A percentile compares a stretch with the other conserved stretches of the same genome.
Evolutionary conservation across 179 eudicot species (phyloP).

Genomic region (Drosera spatulata): DNA sequence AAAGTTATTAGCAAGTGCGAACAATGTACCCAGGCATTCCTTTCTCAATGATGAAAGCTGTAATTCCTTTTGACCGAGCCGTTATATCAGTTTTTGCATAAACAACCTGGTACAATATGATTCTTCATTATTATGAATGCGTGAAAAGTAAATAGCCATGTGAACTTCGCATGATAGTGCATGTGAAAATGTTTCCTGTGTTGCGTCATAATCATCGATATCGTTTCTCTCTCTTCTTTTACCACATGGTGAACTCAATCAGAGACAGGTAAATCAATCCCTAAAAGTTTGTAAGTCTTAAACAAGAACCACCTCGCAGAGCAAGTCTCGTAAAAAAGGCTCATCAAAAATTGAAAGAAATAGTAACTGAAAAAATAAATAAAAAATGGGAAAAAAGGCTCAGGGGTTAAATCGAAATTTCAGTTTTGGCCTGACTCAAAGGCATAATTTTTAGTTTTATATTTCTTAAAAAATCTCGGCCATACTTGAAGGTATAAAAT

Average conservation of each 20-base stretch:
- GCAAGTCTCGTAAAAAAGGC: no score
- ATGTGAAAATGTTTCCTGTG: neutral
- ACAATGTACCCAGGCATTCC: constrained; percentile 79
- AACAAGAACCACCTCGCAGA: no score
- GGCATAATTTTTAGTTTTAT: no score
- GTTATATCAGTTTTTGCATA: constrained; percentile 82
- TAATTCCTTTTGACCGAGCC: constrained; percentile 85
- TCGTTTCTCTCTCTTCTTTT: no score
- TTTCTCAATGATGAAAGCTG: constrained; percentile 94
- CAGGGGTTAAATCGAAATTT: no score
- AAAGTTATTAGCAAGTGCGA: neutral
- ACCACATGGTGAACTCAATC: no score
- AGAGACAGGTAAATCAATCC: no score
- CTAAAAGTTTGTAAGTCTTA: no score
- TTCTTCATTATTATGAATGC: neutral
- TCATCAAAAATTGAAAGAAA: no score
- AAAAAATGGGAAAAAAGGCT: no score
- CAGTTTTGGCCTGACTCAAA: no score
- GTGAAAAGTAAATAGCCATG: neutral
- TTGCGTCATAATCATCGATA: neutral
- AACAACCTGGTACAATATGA: constrained; percentile 53
- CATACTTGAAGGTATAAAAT: neutral
- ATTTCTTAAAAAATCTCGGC: neutral
- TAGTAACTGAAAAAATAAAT: no score
- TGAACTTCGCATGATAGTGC: neutral